A percentile compares a stretch with the other conserved stretches of the same genome.
Conservation (phyloP, 768 basidiomycete genomes). For the Psilocybe tampanensis region DNA sequence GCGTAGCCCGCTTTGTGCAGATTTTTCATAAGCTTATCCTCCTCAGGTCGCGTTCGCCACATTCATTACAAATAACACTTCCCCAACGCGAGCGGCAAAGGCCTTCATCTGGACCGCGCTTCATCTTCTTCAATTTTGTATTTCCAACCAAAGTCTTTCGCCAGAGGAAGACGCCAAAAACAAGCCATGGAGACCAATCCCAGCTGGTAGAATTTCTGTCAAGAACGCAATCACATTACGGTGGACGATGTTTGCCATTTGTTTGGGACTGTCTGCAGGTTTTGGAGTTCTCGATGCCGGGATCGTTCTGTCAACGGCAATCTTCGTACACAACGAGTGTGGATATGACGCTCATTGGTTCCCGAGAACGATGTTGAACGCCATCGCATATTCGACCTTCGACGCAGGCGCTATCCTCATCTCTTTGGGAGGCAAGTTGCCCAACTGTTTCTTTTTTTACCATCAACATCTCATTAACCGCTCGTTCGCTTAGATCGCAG, state of each 20-base stretch:
- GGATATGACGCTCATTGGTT: constrained; percentile 2
- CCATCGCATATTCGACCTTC: neutral
- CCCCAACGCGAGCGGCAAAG: neutral
- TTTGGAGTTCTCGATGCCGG: constrained; percentile 1
- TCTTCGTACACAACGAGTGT: constrained; percentile 2
- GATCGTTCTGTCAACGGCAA: neutral
- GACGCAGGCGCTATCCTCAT: constrained; percentile 2
- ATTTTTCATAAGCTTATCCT: neutral
- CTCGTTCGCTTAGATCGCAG: neutral
- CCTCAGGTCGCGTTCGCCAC: constrained; percentile 1
- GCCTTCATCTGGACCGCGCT: neutral
- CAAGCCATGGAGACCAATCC: constrained; percentile 11
- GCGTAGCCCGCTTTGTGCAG: neutral
- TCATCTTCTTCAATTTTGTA: constrained; percentile 8
- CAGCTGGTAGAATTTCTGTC: constrained; percentile 1
- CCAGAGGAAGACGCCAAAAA: constrained; percentile 5
- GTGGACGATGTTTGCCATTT: neutral
- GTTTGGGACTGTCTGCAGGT: neutral
- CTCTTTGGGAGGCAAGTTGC: neutral
- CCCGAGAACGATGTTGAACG: neutral
- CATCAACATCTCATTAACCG: neutral
- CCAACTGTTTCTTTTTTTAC: neutral
- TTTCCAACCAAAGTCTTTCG: constrained; percentile 7
- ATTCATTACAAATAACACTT: neutral
- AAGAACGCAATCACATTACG: neutral